Evolutionary conservation across 1,139 yeast species (phyloP), one percentile per base, ranked within the genome.

Genomic region (Geotrichum aggregatum): DNA sequence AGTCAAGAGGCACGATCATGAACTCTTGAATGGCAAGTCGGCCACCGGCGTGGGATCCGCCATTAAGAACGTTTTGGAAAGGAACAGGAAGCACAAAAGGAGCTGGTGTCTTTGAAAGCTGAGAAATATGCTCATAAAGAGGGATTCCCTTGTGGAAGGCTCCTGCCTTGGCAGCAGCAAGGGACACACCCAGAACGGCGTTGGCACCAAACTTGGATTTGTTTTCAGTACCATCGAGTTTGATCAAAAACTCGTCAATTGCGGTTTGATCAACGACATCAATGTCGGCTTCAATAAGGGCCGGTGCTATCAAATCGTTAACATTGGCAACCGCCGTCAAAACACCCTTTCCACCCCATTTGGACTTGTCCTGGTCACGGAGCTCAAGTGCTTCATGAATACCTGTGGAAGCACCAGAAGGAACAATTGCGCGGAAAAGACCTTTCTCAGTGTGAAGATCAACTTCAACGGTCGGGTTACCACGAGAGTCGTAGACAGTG

Each of bases 31-130:
- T 83, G 67, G 97, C 97, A 65, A 91, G 80, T 70, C 91, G 86
- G 79, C 98, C 98, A 78, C 97, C 98, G 68, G 98, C 97, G 78
- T 91, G 98, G 70, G 95, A 84, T 75, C 98, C 97, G 80, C 98
- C 97, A 82, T 91, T 91, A 74, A 91, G 80, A 63, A 91, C 97
- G 77, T 91, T 91, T 79, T 87, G 92, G 88, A 88, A 87, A 64
- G 96, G 96, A 74, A 89, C 96, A 74, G 96, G 95, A 70, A 87
- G 76, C 56, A 87, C 95, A 71, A 71, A 87, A 72, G 91, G 88
- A 68, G 77, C 70, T 68, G 82, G 77, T 60, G 87, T 69, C 59
- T 72, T 76, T 59, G 95, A 71, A 61, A 89, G 70, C 64, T 82
- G 84, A 64, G 92, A 80, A 70, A 88, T 76, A 77, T 89, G 95